A percentile compares a stretch with the other conserved stretches of the same genome.
Evolutionary conservation across 768 basidiomycete species (phyloP).

Genomic region (Boletus barrowsii): DNA sequence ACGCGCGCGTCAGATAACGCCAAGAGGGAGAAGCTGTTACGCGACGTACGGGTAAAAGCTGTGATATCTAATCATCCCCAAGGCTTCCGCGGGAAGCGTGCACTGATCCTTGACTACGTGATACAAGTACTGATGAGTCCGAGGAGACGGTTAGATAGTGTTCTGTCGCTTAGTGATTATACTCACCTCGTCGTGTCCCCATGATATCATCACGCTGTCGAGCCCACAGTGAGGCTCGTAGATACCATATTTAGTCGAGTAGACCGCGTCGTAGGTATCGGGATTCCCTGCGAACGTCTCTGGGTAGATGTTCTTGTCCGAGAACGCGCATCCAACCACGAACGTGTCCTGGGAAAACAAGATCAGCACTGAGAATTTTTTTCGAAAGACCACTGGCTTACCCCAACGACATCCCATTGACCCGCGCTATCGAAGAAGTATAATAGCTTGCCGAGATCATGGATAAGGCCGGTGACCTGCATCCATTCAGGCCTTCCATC

Average conservation of each 20-base stretch:
- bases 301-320: conserved; percentile 79
- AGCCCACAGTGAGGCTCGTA: conserved; percentile 79
- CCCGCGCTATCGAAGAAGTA: conserved; percentile 82
- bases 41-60: conserved; percentile 79
- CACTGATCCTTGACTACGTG: conserved; percentile 81
- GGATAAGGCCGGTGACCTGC: conserved; percentile 84
- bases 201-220: conserved; percentile 84
- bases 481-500: conserved; percentile 92
- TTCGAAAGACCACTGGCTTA: conserved; percentile 32
- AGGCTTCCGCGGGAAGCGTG: conserved; percentile 72
- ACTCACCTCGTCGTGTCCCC: conserved; percentile 87
- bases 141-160: conserved; percentile 5
- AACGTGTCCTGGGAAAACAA: conserved; percentile 53
- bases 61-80: conserved; percentile 93
- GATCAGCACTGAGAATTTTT: not conserved
- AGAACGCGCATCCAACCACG: conserved; percentile 83
- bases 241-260: conserved; percentile 70
- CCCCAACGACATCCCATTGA: conserved; percentile 94
- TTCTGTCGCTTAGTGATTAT: conserved; percentile 1
- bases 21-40: not conserved
- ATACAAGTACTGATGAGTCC: conserved; percentile 65
- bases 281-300: conserved; percentile 76
- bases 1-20: not conserved
- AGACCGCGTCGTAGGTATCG: conserved; percentile 60
- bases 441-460: conserved; percentile 87